Percentiles rank a stretch among this genome's conserved stretches.
Conservation (phyloP, 129 eudicot species). For the Pseudognaphalium luteoalbum region DNA sequence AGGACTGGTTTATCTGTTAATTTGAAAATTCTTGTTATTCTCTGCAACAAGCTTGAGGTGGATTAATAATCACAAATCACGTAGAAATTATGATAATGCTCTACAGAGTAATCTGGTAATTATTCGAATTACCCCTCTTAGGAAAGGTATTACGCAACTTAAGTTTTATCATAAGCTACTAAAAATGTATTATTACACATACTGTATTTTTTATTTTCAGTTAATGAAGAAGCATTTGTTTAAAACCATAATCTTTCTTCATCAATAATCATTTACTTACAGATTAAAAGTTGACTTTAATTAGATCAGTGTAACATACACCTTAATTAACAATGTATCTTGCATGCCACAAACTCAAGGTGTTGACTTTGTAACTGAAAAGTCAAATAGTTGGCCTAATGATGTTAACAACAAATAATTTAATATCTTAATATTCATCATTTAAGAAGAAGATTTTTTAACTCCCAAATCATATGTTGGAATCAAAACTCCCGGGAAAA, state of each 20-base stretch:
- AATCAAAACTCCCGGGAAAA: slow-evolving; percentile 1
- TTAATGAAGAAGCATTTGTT: neutral
- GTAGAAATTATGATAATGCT: neutral
- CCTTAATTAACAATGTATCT: slow-evolving; percentile 11
- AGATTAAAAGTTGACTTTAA: neutral
- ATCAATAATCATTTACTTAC: neutral
- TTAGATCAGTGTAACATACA: slow-evolving; percentile 15
- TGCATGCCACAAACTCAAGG: slow-evolving; percentile 14
- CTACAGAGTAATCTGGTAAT: neutral
- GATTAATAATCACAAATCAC: neutral
- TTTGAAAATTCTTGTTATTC: neutral
- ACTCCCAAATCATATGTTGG: slow-evolving; percentile 32
- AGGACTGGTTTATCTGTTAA: neutral
- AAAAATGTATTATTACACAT: neutral
- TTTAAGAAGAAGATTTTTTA: slow-evolving; percentile 34
- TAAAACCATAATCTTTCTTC: neutral
- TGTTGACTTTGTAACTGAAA: slow-evolving; percentile 27
- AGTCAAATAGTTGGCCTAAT: slow-evolving; percentile 32
- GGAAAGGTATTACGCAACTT: neutral
- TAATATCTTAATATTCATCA: slow-evolving; percentile 16
- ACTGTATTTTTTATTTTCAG: neutral
- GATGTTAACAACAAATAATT: slow-evolving; percentile 24
- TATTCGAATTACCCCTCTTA: neutral
- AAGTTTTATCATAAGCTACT: neutral
- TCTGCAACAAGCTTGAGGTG: neutral